A percentile compares a stretch with the other conserved stretches of the same genome.
Conservation (phyloP, 192 early-diverging fungal genomes). For the Linnemannia zychae region DNA sequence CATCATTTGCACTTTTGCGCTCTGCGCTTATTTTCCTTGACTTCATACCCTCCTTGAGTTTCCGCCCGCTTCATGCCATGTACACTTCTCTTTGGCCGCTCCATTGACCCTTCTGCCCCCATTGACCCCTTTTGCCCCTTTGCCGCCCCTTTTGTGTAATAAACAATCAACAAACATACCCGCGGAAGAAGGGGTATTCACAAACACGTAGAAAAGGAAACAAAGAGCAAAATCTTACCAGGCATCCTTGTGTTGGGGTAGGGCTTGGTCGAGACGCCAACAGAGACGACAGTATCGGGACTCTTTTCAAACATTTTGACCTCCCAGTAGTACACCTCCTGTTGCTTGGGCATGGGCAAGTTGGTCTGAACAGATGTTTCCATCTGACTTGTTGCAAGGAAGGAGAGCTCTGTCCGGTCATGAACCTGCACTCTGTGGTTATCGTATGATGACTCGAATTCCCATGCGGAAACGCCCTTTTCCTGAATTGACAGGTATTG, state of each 20-base stretch:
- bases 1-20: not conserved
- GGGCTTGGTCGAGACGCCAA: constrained; percentile 83
- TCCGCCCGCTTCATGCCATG: not conserved
- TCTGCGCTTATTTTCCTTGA: too few species aligned
- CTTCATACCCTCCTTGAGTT: too few species aligned
- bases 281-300: constrained; percentile 71
- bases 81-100: not conserved
- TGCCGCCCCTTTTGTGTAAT: not conserved
- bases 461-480: constrained; percentile 87
- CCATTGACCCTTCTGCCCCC: not conserved
- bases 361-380: constrained; percentile 86
- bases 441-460: constrained; percentile 78
- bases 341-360: constrained; percentile 81
- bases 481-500: constrained; percentile 84
- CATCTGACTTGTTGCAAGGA: constrained; percentile 64
- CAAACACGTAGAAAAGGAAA: not conserved
- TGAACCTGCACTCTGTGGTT: constrained; percentile 71
- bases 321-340: constrained; percentile 89
- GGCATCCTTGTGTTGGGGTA: constrained; percentile 79
- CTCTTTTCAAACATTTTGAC: constrained; percentile 85
- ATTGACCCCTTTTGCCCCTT: not conserved
- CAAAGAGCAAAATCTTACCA: constrained; percentile 36
- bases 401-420: constrained; percentile 81
- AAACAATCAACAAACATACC: not conserved
- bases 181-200: not conserved